Evolutionary conservation across 139 green algal genomes (phyloP).

Genomic region (Edaphochlamys debaryana): DNA sequence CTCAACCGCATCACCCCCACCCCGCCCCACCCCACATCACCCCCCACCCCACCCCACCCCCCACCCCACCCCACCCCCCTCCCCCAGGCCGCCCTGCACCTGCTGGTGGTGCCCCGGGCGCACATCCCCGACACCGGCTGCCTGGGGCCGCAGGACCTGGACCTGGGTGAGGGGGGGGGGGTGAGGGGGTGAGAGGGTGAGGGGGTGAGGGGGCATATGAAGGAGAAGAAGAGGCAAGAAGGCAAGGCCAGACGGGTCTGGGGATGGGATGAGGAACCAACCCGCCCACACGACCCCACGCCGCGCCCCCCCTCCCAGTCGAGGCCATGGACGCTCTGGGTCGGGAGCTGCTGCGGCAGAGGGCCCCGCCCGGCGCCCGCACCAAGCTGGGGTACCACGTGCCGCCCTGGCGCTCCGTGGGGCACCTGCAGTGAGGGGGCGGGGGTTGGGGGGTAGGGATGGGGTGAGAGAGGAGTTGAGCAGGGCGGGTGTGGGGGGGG

Average conservation of each 20-base stretch:
- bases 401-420: slow-evolving; percentile 62
- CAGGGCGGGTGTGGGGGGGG: too few species aligned
- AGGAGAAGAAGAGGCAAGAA: neutral
- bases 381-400: slow-evolving; percentile 61
- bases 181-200: too few species aligned
- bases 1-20: too few species aligned
- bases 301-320: neutral
- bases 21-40: too few species aligned
- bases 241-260: too few species aligned
- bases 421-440: slow-evolving; percentile 55
- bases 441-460: neutral
- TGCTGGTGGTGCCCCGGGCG: slow-evolving; percentile 40
- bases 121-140: slow-evolving; percentile 45
- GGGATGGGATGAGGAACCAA: too few species aligned
- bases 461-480: neutral
- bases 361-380: neutral
- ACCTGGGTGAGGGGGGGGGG: slow-evolving; percentile 7
- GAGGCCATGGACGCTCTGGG: slow-evolving; percentile 1
- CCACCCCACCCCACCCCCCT: too few species aligned
- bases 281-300: too few species aligned
- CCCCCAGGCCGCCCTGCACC: slow-evolving; percentile 36
- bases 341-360: neutral
- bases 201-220: neutral
- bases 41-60: too few species aligned
- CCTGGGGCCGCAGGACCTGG: slow-evolving; percentile 32